Base-by-base conservation (phyloP, 345 rosid species). In the Dovyalis caffra region DNA sequence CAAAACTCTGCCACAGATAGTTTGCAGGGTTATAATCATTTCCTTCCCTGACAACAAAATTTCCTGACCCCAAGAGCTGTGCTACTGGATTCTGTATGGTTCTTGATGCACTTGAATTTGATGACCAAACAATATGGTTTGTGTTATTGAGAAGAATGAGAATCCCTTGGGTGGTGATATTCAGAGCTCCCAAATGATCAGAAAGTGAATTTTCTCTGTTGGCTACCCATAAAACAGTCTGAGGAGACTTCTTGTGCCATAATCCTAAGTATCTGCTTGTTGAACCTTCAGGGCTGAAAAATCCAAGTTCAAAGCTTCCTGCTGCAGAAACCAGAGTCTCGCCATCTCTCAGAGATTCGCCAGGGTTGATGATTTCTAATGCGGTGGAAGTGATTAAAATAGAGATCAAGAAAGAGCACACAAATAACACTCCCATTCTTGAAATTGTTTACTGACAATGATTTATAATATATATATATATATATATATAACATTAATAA, bases 111-210 rank as follows among this genome's bases (percentile, higher is more conserved):
- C 6, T 66, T 2, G 16, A 38, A 66, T 66, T 11, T 12, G 49
- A 66, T 66, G 51, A 66, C 69, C 69, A 66, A 37, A 37, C 25
- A 23, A 66, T 25, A 66, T 21, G 16, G 29, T 66, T 66, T 16
- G 47, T 37, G 69, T 18, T 14, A 15, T 37, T 66, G 38, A 8
- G 28, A 63, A 37, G 49, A 3, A 18, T 23, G 11, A 66, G 49
- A 34, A 66, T 37, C 2, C 49, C 31, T 37, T 35, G 69, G 25
- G 23, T 12, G 25, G 69, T 66, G 69, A 66, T 10, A 2, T 23
- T 66, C 6, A 66, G 49, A 66, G 23, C 69, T 33, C 69, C 49
- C 12, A 14, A 35, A 5, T 35, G 11, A 5, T 66, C 47, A 23
- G 25, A 66, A 34, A 66, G 25, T 33, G 49, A 6, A 12, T 20